These are phyloP conservation scores for Parsonsia alboflavescens DNA, from an alignment of 257 asterid genomes.

Conservation along the genomic window DNA sequence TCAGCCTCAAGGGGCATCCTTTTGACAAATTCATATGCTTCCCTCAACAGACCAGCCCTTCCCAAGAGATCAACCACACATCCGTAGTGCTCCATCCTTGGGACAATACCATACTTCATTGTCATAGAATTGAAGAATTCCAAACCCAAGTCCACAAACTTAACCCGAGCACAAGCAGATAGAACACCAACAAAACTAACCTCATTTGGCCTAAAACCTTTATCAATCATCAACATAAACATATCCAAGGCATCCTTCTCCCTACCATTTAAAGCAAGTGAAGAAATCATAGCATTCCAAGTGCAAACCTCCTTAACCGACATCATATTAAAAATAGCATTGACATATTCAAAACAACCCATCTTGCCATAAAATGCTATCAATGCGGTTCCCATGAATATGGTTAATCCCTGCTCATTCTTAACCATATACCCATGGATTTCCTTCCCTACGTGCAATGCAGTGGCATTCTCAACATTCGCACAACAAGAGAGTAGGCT, in stretches of 20 bases:
- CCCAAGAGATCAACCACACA: constrained; percentile 85
- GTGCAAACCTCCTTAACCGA: constrained; percentile 52
- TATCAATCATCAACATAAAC: constrained; percentile 49
- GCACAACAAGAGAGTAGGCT: constrained; percentile 60
- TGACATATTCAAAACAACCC: constrained; percentile 51
- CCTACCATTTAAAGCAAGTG: constrained; percentile 64
- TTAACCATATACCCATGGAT: constrained; percentile 68
- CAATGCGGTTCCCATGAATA: constrained; percentile 56
- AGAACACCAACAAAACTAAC: constrained; percentile 67
- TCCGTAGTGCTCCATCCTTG: constrained; percentile 84
- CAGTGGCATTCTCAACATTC: constrained; percentile 39
- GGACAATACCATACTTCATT: constrained; percentile 32
- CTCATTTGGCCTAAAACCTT: constrained; percentile 42
- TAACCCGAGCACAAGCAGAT: constrained; percentile 69
- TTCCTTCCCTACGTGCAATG: constrained; percentile 66
- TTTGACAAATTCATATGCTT: constrained; percentile 53
- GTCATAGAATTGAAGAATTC: constrained; percentile 54
- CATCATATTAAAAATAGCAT: constrained; percentile 43
- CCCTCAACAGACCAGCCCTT: constrained; percentile 66
- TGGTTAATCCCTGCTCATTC: constrained; percentile 47
- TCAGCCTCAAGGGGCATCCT: constrained; percentile 79
- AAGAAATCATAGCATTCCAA: constrained; percentile 88
- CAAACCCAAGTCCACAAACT: constrained; percentile 51
- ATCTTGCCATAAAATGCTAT: constrained; percentile 70
- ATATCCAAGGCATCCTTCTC: constrained; percentile 59